phyloP scores from a whole-genome alignment of 2,329 filamentous ascomycete genomes.

The Eurotiales sp. region DNA sequence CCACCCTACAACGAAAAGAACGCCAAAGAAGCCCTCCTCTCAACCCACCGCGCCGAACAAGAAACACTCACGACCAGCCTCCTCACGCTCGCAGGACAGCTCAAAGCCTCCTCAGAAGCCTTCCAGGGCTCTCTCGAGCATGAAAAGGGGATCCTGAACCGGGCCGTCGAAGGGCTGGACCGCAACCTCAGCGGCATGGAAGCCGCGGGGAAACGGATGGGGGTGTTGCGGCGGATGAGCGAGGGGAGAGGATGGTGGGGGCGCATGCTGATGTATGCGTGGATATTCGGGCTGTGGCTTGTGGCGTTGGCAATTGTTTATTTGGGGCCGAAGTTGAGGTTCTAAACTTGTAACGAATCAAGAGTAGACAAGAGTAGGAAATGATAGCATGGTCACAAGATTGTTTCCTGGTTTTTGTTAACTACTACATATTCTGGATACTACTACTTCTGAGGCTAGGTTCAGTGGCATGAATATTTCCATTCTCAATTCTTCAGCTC shows the following conservation, averaged over 20 bases:
- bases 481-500: background rate
- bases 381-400: too few species aligned
- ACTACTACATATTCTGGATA: too few species aligned
- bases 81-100: constrained; percentile 70
- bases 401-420: too few species aligned
- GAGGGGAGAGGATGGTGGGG: constrained; percentile 88
- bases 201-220: constrained; percentile 72
- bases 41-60: constrained; percentile 75
- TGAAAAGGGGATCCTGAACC: constrained; percentile 66
- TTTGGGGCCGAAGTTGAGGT: constrained; percentile 80
- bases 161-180: constrained; percentile 71
- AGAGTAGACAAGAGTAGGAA: too few species aligned
- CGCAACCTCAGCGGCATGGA: constrained; percentile 73
- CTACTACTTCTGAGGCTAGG: too few species aligned
- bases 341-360: constrained; percentile 59
- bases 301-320: constrained; percentile 75
- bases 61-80: constrained; percentile 77
- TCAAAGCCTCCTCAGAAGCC: constrained; percentile 70
- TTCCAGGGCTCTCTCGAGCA: constrained; percentile 72
- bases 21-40: constrained; percentile 62
- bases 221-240: constrained; percentile 70
- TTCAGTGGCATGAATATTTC: background rate
- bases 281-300: constrained; percentile 81
- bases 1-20: constrained; percentile 13
- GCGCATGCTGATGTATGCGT: constrained; percentile 75